These are phyloP conservation scores for Amanita jacksonii DNA, from an alignment of 768 basidiomycete genomes.

Conservation along the genomic window DNA sequence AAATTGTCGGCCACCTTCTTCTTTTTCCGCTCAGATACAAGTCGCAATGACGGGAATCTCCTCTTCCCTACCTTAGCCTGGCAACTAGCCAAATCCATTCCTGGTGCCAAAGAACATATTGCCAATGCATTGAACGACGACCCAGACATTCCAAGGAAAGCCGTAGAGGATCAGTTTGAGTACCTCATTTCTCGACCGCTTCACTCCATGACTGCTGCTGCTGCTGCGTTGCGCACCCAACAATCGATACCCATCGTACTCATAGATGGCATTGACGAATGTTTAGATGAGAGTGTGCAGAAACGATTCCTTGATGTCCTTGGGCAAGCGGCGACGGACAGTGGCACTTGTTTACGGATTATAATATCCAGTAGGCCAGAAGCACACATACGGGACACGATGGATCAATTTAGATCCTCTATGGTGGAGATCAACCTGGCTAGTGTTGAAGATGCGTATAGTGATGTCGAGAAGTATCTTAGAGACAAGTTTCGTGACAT, in stretches of 20 bases:
- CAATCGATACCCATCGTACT: not conserved
- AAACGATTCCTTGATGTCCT: not conserved
- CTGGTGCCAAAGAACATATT: not conserved
- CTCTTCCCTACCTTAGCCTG: constrained; percentile 2
- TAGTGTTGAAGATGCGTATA: too few relatives aligned
- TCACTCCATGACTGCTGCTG: not conserved
- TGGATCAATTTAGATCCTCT: not conserved
- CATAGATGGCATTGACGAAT: not conserved
- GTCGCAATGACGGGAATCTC: not conserved
- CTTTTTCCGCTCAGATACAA: not conserved
- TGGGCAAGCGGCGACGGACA: not conserved
- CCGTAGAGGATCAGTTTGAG: constrained; percentile 1
- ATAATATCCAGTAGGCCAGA: not conserved
- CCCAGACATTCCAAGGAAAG: not conserved
- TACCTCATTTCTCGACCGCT: constrained; percentile 1
- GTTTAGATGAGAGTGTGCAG: not conserved
- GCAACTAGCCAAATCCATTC: not conserved
- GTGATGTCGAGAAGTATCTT: too few relatives aligned
- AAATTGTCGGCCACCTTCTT: constrained; percentile 2
- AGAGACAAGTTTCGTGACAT: too few relatives aligned
- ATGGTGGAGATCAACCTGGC: not conserved
- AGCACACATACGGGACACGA: not conserved
- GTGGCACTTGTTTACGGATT: not conserved
- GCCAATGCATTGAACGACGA: not conserved
- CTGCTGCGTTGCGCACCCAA: too few relatives aligned